Base-by-base conservation (phyloP, 768 basidiomycete genomes). In the Cyclocybe aegerita region DNA sequence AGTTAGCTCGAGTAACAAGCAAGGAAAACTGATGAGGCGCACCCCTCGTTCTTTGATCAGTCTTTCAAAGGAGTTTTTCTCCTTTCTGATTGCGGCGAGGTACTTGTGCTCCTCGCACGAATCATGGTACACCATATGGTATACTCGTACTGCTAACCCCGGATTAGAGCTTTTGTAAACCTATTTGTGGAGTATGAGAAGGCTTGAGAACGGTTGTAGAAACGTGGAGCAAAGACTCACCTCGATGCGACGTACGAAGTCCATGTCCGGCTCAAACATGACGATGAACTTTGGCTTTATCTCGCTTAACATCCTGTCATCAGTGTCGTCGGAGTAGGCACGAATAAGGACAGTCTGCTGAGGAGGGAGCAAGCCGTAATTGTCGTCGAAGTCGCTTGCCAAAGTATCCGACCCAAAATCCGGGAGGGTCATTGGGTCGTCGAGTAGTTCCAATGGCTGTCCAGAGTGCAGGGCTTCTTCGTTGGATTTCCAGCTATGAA, bases 31-130 rank as follows among this genome's bases (percentile, higher is more conserved):
- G 10, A 7, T 30, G 33, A 17, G 12, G 79, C 90, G 60, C 56
- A 96, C 95, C 40, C 85, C 91, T 42, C 91, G 81, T 69, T 98
- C 97, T 61, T 85, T 88, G 65, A 99, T 98, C 16, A 99, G 70
- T 49, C 85, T 77, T 67, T 97, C 90, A 60, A 98, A 98, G 0
- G 93, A 85, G 46, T 96, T 90, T 64, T 97, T 98, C 72, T 99
- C 97, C 52, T 85, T 83, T 42, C 93, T 75, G 30, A 98, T 80
- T 2, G 85, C 88, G 29, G 90, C 87, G 30, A 99, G 79, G 66
- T 97, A 99, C 65, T 90, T 90, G 67, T 96, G 93, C 60, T 99
- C 97, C 66, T 99, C 97, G 55, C 88, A 89, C 42, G 92, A 95
- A 60, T 90, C 83, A 49, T 83, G 79, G 67, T 98, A 98, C n/a